These are phyloP conservation scores for Rhizopogon roseolus DNA, from an alignment of 768 basidiomycete genomes.

Conservation along the genomic window DNA sequence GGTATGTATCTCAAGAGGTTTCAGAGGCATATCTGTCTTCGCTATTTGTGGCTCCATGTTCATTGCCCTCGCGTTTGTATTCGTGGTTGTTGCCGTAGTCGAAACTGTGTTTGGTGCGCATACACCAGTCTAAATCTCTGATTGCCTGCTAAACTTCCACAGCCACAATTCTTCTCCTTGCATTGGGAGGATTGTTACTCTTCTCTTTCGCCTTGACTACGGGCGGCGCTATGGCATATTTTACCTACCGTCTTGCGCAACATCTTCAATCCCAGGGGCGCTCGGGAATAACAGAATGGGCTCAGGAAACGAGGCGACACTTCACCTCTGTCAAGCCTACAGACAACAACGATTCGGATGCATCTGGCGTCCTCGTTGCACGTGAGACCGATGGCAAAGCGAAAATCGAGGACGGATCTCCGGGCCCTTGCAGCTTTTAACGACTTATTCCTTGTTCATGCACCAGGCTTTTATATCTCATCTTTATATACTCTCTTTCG, in stretches of 20 bases:
- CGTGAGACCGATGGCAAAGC: slow-evolving; percentile 11
- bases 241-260: slow-evolving; percentile 27
- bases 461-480: too few species aligned
- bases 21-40: slow-evolving; percentile 30
- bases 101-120: slow-evolving; percentile 25
- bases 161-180: slow-evolving; percentile 31
- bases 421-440: neutral
- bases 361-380: slow-evolving; percentile 18
- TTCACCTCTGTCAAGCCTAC: slow-evolving; percentile 16
- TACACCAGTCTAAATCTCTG: neutral
- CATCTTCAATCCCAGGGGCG: slow-evolving; percentile 30
- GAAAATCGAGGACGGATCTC: slow-evolving; percentile 15
- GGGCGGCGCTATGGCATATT: slow-evolving; percentile 25
- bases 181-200: slow-evolving; percentile 27
- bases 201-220: slow-evolving; percentile 30
- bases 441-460: neutral
- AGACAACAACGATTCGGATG: slow-evolving; percentile 19
- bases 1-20: neutral
- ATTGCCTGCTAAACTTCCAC: neutral
- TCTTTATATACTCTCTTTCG: too few species aligned
- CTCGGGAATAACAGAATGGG: slow-evolving; percentile 26
- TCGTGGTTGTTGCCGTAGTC: slow-evolving; percentile 26
- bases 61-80: slow-evolving; percentile 30
- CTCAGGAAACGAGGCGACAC: slow-evolving; percentile 19
- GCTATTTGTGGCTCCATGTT: slow-evolving; percentile 30